Base-by-base conservation (phyloP, 2,329 filamentous ascomycete genomes). In the Ascochyta rabiei region DNA sequence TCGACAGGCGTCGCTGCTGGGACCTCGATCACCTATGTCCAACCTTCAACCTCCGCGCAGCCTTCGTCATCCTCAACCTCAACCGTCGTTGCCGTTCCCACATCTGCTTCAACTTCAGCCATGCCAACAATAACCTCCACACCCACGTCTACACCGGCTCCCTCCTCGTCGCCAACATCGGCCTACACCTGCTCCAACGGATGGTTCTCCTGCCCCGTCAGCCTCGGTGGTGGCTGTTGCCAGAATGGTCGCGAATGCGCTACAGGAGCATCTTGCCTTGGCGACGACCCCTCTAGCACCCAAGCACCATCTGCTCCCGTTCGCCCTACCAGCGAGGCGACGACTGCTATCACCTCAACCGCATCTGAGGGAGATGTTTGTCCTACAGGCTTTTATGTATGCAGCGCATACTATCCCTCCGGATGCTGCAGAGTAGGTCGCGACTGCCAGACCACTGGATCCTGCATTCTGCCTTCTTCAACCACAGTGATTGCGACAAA, bases 361-460 rank as follows among this genome's bases (percentile, higher is more conserved):
- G 96, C 75, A 86, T 89, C 48, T 96, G 48, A 53, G n/a, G 59
- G 62, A 2, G 60, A 62, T 18, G 68, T 82, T 64, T 98, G 93
- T 66, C 93, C 93, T 0, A 93, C 88, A 0, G 93, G 93, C 2
- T 98, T 93, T 80, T 98, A 98, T 75, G 88, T 91, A 45, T 98
- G 93, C 75, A 85, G 88, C 2, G 93, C 93, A 2, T 86, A 87
- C 56, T 91, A 93, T 55, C 79, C 83, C 2, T 91, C 90, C 13
- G 91, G 91, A 18, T 98, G 93, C 78, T 98, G 93, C 77, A 89
- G 89, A 53, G 92, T 91, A 0, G 93, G 91, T 2, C 86, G 93
- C 18, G 84, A 96, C 76, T 98, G 93, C 76, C 85, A 89, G 56
- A 89, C 87, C 0, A 90, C 89, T 0, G 71, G 71, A 0, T 90